Percentiles rank a stretch among this genome's conserved stretches.
These are phyloP conservation scores for Talaromyces atroroseus DNA, from an alignment of 2,329 filamentous ascomycete species.

Conservation along the genomic window DNA sequence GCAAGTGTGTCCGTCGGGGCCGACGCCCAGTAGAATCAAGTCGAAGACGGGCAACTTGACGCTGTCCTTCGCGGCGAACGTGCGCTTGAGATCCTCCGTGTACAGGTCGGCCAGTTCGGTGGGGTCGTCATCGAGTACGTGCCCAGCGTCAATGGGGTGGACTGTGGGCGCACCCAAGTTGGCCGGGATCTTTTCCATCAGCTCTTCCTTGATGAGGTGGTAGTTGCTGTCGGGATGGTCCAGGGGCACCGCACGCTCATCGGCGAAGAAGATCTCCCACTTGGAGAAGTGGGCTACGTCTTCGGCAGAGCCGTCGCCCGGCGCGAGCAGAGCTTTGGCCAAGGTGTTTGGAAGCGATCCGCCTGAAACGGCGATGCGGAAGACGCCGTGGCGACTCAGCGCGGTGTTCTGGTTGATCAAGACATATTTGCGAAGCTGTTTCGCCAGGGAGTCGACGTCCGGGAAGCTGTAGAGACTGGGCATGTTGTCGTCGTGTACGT, in stretches of 20 bases:
- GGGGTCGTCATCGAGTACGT: conserved; percentile 68
- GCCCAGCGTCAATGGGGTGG: conserved; percentile 67
- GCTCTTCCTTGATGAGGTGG: conserved; percentile 74
- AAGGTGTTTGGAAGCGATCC: conserved; percentile 87
- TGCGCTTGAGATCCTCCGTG: conserved; percentile 76
- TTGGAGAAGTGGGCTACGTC: conserved; percentile 71
- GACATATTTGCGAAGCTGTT: conserved; percentile 74
- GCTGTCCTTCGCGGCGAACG: conserved; percentile 86
- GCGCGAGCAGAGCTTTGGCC: conserved; percentile 70
- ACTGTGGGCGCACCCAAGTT: conserved; percentile 63
- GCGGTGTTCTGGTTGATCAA: conserved; percentile 75
- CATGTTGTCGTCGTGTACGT: conserved; percentile 22
- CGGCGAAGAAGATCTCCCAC: conserved; percentile 98
- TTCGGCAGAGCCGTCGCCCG: conserved; percentile 45
- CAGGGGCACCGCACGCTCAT: conserved; percentile 90
- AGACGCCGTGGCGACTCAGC: conserved; percentile 70
- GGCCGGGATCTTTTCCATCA: conserved; percentile 79
- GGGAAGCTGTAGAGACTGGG: conserved; percentile 75
- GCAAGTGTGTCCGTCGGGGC: conserved; percentile 96
- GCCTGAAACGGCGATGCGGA: conserved; percentile 90
- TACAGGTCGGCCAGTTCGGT: conserved; percentile 93
- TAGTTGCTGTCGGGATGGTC: conserved; percentile 95
- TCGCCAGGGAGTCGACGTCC: conserved; percentile 63
- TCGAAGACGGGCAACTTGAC: conserved; percentile 95
- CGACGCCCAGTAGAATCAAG: conserved; percentile 84